phyloP scores from a whole-genome alignment of 208 protist species.

The Leishmania turanica region DNA sequence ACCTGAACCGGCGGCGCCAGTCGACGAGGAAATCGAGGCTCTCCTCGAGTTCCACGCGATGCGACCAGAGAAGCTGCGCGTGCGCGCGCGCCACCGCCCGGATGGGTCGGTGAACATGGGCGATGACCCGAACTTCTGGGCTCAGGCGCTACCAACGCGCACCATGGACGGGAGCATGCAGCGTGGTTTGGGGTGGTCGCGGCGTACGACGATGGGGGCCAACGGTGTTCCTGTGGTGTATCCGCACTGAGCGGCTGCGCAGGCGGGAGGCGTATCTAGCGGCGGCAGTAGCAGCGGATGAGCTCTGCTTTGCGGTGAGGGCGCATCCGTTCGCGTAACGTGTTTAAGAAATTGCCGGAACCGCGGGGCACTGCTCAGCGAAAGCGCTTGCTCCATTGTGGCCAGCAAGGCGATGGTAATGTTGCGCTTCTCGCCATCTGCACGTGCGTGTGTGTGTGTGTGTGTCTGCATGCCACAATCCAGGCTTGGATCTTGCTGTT shows the following conservation, averaged over 20 bases:
- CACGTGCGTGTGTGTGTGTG: not conserved
- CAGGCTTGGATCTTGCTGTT: not conserved
- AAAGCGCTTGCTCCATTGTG: not conserved
- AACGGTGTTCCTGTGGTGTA: constrained; percentile 74
- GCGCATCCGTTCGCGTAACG: not conserved
- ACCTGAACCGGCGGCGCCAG: constrained; percentile 73
- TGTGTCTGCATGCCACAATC: not conserved
- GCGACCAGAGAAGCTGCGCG: constrained; percentile 58
- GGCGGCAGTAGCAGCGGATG: not conserved
- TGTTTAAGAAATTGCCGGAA: not conserved
- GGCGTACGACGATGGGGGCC: constrained; percentile 66
- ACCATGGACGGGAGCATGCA: constrained; percentile 80
- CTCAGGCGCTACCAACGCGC: constrained; percentile 49
- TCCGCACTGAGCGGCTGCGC: constrained; percentile 26
- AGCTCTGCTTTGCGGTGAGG: not conserved
- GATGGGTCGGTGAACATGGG: constrained; percentile 89
- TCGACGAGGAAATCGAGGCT: constrained; percentile 78
- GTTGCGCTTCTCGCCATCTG: not conserved
- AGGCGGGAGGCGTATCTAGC: too few species aligned
- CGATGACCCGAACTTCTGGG: constrained; percentile 82
- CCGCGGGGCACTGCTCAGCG: not conserved
- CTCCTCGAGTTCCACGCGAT: constrained; percentile 83
- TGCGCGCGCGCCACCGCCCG: constrained; percentile 81
- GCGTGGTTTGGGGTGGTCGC: constrained; percentile 58
- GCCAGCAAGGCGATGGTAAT: not conserved